Evolutionary conservation across 176 grass and related monocot species (phyloP).

Genomic region (Raddia guianensis): DNA sequence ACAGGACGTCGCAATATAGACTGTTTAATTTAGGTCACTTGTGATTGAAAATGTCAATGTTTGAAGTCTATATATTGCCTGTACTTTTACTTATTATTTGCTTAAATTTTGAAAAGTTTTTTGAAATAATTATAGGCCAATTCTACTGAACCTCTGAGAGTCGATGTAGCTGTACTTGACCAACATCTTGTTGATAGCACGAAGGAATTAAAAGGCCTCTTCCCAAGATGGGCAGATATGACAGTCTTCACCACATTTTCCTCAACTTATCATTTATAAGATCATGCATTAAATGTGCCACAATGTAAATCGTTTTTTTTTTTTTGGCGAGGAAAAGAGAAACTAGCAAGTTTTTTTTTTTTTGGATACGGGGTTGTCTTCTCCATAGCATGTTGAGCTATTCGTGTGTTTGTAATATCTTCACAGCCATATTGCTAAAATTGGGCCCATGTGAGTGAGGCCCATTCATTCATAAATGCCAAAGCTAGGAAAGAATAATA

Average conservation of each 20-base stretch:
- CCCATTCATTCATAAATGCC: too few relatives aligned
- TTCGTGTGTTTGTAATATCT: slow-evolving; percentile 33
- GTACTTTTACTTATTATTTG: not conserved
- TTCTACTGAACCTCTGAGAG: slow-evolving; percentile 63
- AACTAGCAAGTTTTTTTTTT: slow-evolving; percentile 9
- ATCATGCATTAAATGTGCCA: slow-evolving; percentile 5
- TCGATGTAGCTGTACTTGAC: slow-evolving; percentile 92
- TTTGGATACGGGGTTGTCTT: slow-evolving; percentile 9
- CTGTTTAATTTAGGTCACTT: not conserved
- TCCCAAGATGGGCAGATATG: slow-evolving; percentile 89
- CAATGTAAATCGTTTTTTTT: slow-evolving; percentile 40
- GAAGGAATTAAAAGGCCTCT: slow-evolving; percentile 69
- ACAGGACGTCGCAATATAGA: slow-evolving; percentile 8
- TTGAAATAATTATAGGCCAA: slow-evolving; percentile 63
- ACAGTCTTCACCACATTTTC: slow-evolving; percentile 83
- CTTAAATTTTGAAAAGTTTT: not conserved
- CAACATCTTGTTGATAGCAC: slow-evolving; percentile 72
- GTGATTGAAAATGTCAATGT: not conserved
- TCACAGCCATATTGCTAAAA: slow-evolving; percentile 1
- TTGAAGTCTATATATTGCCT: not conserved
- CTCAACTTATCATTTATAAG: slow-evolving; percentile 77
- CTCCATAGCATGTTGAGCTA: not conserved
- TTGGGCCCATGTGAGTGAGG: too few relatives aligned
- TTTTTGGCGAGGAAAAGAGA: not conserved
- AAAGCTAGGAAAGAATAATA: too few relatives aligned